Conservation (phyloP, 169 alveolate genomes). For the Hammondia hammondi region DNA sequence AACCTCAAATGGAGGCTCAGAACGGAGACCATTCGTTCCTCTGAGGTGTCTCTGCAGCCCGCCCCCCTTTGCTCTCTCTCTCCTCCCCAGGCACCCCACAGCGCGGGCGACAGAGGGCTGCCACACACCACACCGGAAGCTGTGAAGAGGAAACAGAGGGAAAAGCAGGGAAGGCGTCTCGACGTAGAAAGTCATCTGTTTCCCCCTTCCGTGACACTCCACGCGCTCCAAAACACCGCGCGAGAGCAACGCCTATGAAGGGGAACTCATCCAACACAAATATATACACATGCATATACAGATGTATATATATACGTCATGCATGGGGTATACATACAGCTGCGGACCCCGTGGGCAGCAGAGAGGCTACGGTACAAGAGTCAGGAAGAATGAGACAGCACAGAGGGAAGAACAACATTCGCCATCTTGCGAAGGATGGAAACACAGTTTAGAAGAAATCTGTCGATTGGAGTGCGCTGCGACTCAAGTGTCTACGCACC, state of each 20-base stretch:
- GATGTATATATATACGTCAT: neutral
- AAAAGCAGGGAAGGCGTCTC: neutral
- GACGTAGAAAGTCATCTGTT: neutral
- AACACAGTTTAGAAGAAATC: neutral
- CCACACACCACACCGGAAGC: conserved; percentile 31
- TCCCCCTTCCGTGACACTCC: conserved; percentile 28
- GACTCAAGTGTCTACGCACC: conserved; percentile 72
- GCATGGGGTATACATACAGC: no score
- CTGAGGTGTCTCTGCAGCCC: neutral
- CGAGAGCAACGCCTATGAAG: conserved; percentile 29
- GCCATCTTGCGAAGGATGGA: neutral
- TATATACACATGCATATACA: neutral
- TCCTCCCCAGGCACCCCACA: neutral
- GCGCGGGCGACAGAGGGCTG: conserved; percentile 30
- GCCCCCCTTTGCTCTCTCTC: neutral
- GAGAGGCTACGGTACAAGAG: no score
- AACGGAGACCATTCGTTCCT: neutral
- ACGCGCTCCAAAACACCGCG: neutral
- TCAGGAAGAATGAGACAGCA: neutral
- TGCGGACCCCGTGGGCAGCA: no score
- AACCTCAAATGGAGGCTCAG: neutral
- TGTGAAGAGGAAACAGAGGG: neutral
- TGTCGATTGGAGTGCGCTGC: neutral
- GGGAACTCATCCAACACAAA: neutral
- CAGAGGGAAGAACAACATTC: no score